Evolutionary conservation across 2,329 filamentous ascomycete species (phyloP).

Genomic region (Arthrocladium fulminans): DNA sequence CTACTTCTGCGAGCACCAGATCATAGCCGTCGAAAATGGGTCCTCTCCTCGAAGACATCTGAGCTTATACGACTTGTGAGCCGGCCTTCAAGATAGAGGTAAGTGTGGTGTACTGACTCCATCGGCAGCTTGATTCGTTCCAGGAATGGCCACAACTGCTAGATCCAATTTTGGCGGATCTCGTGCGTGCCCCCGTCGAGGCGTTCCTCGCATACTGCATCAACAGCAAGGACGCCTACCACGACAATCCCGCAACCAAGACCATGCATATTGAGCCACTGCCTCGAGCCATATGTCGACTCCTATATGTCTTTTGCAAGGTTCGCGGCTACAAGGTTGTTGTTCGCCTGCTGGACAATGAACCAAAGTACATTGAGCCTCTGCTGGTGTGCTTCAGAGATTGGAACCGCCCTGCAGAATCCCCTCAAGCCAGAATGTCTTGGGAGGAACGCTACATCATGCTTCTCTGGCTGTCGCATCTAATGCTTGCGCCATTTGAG

Average conservation of each 20-base stretch:
- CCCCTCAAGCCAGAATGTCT: constrained; percentile 38
- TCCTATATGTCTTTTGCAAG: constrained; percentile 90
- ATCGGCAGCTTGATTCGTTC: constrained; percentile 64
- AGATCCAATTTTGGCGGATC: constrained; percentile 68
- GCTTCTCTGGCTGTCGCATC: constrained; percentile 76
- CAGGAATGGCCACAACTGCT: constrained; percentile 92
- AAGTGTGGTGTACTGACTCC: constrained; percentile 8
- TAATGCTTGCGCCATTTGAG: constrained; percentile 82
- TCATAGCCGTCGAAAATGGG: background rate
- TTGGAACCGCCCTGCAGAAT: constrained; percentile 28
- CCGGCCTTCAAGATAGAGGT: background rate
- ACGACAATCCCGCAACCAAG: constrained; percentile 24
- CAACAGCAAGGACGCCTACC: constrained; percentile 36
- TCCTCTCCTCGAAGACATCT: constrained; percentile 4
- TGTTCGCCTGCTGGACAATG: constrained; percentile 80
- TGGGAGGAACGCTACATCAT: constrained; percentile 90
- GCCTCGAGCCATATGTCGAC: constrained; percentile 62
- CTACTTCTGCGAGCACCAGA: constrained; percentile 26
- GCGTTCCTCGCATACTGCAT: constrained; percentile 62
- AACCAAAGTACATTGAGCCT: constrained; percentile 73
- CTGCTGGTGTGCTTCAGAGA: constrained; percentile 67
- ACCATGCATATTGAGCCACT: constrained; percentile 41
- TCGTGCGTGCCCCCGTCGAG: constrained; percentile 65
- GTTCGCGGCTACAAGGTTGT: constrained; percentile 89
- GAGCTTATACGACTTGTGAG: constrained; percentile 19